These are phyloP conservation scores for Neofusicoccum ribis DNA, from an alignment of 2,329 filamentous ascomycete genomes.

Conservation along the genomic window DNA sequence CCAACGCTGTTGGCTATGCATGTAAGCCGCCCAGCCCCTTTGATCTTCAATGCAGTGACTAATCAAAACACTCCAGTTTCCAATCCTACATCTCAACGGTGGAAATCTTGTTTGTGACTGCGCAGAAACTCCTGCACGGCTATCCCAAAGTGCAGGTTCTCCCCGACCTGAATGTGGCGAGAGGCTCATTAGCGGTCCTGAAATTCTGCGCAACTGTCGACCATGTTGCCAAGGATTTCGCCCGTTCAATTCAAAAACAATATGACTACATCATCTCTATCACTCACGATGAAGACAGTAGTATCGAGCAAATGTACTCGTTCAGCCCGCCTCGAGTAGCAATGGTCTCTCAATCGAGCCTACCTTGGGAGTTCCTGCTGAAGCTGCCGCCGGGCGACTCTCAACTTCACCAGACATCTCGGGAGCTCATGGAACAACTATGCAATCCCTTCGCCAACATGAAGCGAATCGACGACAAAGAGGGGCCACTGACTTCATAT, in stretches of 20 bases:
- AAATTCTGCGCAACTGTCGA: slow-evolving; percentile 20
- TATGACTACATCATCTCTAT: slow-evolving; percentile 6
- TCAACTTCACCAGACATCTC: slow-evolving; percentile 21
- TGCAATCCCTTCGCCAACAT: slow-evolving; percentile 22
- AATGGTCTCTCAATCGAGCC: background rate
- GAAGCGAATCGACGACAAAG: background rate
- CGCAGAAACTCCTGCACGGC: slow-evolving; percentile 23
- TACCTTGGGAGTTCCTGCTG: slow-evolving; percentile 22
- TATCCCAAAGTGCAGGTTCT: slow-evolving; percentile 1
- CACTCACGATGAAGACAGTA: background rate
- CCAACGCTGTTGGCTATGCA: slow-evolving; percentile 28
- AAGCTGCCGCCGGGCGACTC: slow-evolving; percentile 19
- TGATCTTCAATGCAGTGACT: background rate
- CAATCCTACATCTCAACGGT: slow-evolving; percentile 24
- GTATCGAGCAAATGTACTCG: background rate
- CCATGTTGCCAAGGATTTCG: background rate
- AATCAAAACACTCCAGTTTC: slow-evolving; percentile 7
- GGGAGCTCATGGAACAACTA: slow-evolving; percentile 22
- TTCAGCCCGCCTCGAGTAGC: background rate
- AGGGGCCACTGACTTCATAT: background rate
- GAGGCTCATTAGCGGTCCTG: slow-evolving; percentile 19
- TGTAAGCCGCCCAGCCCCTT: background rate
- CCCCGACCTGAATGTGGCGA: slow-evolving; percentile 20
- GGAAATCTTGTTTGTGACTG: slow-evolving; percentile 24
- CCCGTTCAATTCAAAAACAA: background rate